phyloP scores from a whole-genome alignment of 2,329 filamentous ascomycete genomes.

The Alternaria conjuncta region DNA sequence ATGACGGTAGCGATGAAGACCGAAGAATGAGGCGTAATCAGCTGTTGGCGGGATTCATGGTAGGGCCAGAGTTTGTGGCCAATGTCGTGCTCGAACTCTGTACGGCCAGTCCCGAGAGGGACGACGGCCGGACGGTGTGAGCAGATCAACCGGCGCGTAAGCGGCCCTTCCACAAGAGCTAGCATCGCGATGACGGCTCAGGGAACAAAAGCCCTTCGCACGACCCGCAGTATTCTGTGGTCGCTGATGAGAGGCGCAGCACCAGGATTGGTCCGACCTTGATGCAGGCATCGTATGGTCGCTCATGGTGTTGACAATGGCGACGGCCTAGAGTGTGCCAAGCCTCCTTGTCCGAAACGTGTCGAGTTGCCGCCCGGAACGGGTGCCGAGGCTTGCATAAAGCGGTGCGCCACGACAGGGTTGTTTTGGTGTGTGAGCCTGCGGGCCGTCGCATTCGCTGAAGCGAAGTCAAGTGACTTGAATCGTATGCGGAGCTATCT shows the following conservation, averaged over 20 bases:
- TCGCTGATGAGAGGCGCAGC: conserved; percentile 4
- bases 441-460: conserved; percentile 50
- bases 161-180: conserved; percentile 33
- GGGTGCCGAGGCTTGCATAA: conserved; percentile 45
- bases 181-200: conserved; percentile 31
- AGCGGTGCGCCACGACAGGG: conserved; percentile 43
- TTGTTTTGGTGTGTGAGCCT: conserved; percentile 40
- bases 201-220: conserved; percentile 14
- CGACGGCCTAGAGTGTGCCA: conserved; percentile 28
- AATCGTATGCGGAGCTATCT: conserved; percentile 60
- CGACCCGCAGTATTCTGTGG: neutral
- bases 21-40: conserved; percentile 36
- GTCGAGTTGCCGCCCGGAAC: conserved; percentile 46
- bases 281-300: conserved; percentile 21
- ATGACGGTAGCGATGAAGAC: conserved; percentile 25
- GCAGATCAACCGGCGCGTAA: conserved; percentile 49
- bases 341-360: conserved; percentile 39
- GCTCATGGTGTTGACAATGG: conserved; percentile 19
- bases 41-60: conserved; percentile 20
- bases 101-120: conserved; percentile 46
- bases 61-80: conserved; percentile 28
- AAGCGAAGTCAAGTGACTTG: conserved; percentile 66
- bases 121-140: conserved; percentile 32
- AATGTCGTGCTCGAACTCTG: conserved; percentile 33
- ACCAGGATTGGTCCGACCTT: conserved; percentile 13